phyloP scores from a whole-genome alignment of 768 basidiomycete species.

The Boletellus ananiceps region DNA sequence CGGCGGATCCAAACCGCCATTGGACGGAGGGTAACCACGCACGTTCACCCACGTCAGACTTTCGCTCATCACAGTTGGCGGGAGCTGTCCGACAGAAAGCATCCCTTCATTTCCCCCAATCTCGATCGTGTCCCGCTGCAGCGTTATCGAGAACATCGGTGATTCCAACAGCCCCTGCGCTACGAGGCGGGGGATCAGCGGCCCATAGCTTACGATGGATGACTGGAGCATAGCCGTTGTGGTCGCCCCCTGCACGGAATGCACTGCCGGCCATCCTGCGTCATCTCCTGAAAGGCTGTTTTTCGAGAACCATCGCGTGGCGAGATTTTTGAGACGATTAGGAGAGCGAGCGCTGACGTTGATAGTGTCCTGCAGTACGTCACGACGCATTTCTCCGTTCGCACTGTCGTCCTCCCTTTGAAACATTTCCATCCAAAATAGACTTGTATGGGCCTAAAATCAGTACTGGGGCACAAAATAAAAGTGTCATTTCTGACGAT shows the following conservation, averaged over 20 bases:
- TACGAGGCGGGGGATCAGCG: conserved; percentile 46
- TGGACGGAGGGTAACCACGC: conserved; percentile 44
- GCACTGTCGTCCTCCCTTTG: conserved; percentile 10
- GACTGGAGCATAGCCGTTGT: conserved; percentile 33
- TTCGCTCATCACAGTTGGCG: conserved; percentile 41
- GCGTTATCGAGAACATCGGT: conserved; percentile 52
- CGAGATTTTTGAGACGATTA: conserved; percentile 10
- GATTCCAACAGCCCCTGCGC: conserved; percentile 32
- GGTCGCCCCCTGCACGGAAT: conserved; percentile 6
- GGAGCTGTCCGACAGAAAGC: conserved; percentile 64
- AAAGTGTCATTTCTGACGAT: not conserved
- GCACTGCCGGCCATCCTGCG: not conserved
- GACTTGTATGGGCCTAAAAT: conserved; percentile 28
- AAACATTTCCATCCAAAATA: conserved; percentile 43
- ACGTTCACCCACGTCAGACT: conserved; percentile 65
- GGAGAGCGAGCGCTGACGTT: conserved; percentile 3
- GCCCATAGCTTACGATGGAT: conserved; percentile 40
- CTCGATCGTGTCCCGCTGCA: conserved; percentile 67
- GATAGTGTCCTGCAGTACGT: not conserved
- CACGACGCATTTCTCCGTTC: not conserved
- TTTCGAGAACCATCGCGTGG: conserved; percentile 18
- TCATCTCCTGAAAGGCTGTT: not conserved
- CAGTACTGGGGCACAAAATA: not conserved
- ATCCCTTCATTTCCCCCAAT: conserved; percentile 65
- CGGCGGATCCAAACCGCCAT: conserved; percentile 56